Evolutionary conservation across 1,284 basidiomycete species (phyloP).

Genomic region (Sanguinoderma infundibulare): DNA sequence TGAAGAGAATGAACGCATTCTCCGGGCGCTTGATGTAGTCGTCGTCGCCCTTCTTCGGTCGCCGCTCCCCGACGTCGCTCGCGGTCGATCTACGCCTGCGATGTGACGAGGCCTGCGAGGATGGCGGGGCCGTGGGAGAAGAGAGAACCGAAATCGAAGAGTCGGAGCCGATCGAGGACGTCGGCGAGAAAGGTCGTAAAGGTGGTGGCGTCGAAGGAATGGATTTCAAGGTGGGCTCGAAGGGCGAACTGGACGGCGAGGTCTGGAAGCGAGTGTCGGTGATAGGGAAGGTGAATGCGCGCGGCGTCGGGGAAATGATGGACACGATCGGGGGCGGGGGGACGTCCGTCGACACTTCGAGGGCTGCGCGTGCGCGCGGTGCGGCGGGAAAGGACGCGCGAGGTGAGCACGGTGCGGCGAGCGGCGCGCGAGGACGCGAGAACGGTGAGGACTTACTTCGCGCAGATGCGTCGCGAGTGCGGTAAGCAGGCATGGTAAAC

Average conservation of each 20-base stretch:
- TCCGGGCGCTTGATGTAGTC: conserved; percentile 82
- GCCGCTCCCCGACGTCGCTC: conserved; percentile 64
- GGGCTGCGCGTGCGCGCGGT: conserved; percentile 47
- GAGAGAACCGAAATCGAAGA: conserved; percentile 41
- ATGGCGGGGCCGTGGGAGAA: conserved; percentile 36
- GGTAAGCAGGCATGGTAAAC: conserved; percentile 67
- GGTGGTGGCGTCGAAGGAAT: conserved; percentile 51
- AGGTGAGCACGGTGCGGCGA: conserved; percentile 17
- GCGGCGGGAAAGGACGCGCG: conserved; percentile 32
- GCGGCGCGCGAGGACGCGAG: not conserved
- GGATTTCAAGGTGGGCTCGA: conserved; percentile 67
- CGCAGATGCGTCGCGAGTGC: conserved; percentile 71
- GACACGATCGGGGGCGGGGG: conserved; percentile 60
- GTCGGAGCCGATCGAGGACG: conserved; percentile 53
- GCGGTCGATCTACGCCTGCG: conserved; percentile 66
- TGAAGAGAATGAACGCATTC: conserved; percentile 82
- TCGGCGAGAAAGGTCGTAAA: conserved; percentile 44
- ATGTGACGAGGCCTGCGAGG: conserved; percentile 44
- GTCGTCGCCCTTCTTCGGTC: conserved; percentile 78
- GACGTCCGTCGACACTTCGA: conserved; percentile 74
- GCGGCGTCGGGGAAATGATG: conserved; percentile 77
- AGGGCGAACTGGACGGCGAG: conserved; percentile 62
- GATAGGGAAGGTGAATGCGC: conserved; percentile 72
- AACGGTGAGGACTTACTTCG: conserved; percentile 52
- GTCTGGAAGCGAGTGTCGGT: conserved; percentile 70